These are phyloP conservation scores for Excoecaria cochinchinensis DNA, from an alignment of 345 rosid genomes.

Conservation along the genomic window DNA sequence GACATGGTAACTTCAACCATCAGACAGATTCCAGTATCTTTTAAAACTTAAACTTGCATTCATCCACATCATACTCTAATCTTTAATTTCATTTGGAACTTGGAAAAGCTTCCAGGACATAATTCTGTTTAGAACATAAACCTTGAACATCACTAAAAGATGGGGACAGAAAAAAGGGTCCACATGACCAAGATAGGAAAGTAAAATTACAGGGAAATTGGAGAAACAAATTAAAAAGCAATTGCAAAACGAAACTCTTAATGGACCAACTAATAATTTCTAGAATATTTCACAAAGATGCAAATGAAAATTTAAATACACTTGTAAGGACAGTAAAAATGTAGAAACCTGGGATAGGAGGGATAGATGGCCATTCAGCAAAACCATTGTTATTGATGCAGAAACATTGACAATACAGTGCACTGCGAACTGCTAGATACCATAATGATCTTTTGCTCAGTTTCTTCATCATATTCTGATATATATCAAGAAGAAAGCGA, in stretches of 20 bases:
- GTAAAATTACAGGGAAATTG: not conserved
- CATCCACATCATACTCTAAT: not conserved
- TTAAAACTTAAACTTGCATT: not conserved
- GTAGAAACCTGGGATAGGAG: constrained; percentile 69
- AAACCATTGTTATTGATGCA: constrained; percentile 67
- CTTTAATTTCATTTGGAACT: not conserved
- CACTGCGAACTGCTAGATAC: constrained; percentile 82
- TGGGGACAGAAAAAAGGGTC: not conserved
- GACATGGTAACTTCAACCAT: not conserved
- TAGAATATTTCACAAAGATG: not conserved
- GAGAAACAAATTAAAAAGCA: not conserved
- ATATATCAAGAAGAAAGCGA: constrained; percentile 78
- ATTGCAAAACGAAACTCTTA: not conserved
- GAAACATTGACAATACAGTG: constrained; percentile 79
- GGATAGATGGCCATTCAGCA: constrained; percentile 74
- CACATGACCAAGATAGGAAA: not conserved
- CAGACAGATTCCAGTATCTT: not conserved
- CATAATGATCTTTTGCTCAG: constrained; percentile 66
- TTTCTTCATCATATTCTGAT: constrained; percentile 77
- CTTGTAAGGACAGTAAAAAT: not conserved
- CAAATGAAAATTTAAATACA: not conserved
- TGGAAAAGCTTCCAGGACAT: not conserved
- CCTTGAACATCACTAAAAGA: not conserved
- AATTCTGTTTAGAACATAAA: not conserved
- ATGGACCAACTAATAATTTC: not conserved